These are phyloP conservation scores for Fusarium lyarnte DNA, from an alignment of 2,329 filamentous ascomycete species.

Conservation along the genomic window DNA sequence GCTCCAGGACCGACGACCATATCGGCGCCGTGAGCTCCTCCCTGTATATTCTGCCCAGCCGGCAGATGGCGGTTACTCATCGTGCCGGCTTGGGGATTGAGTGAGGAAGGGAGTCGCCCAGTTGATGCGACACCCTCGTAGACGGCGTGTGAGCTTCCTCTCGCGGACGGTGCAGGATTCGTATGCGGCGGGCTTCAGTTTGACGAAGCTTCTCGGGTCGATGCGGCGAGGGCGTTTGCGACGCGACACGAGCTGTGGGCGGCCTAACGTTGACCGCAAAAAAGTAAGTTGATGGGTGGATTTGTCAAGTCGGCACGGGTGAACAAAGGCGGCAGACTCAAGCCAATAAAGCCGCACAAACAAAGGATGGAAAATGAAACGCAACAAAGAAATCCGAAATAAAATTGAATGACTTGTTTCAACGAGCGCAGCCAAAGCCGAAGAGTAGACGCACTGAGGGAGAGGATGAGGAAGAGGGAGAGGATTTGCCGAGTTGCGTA, in stretches of 20 bases:
- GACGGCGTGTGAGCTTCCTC: constrained; percentile 29
- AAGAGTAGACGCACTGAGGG: constrained; percentile 35
- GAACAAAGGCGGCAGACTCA: constrained; percentile 25
- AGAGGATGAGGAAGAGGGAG: constrained; percentile 13
- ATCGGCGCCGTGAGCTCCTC: constrained; percentile 50
- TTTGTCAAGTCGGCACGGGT: constrained; percentile 10
- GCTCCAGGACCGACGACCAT: constrained; percentile 50
- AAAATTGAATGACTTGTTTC: constrained; percentile 9
- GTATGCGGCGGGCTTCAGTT: constrained; percentile 31
- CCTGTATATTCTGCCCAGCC: constrained; percentile 74
- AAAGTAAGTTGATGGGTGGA: constrained; percentile 23
- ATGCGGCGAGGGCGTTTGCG: constrained; percentile 20
- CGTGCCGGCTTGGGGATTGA: constrained; percentile 72
- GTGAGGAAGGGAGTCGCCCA: constrained; percentile 48
- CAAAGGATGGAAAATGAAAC: constrained; percentile 4
- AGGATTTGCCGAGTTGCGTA: constrained; percentile 39
- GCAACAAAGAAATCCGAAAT: constrained; percentile 4
- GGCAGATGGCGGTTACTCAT: constrained; percentile 82
- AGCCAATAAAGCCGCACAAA: constrained; percentile 27
- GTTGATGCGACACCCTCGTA: constrained; percentile 47
- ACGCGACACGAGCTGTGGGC: constrained; percentile 34
- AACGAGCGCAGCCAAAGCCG: constrained; percentile 24
- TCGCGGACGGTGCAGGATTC: constrained; percentile 16
- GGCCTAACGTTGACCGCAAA: constrained; percentile 31
- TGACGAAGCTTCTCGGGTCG: constrained; percentile 32